These are phyloP conservation scores for Solanum hybrid DNA, from an alignment of 305 asterid genomes.

Conservation along the genomic window DNA sequence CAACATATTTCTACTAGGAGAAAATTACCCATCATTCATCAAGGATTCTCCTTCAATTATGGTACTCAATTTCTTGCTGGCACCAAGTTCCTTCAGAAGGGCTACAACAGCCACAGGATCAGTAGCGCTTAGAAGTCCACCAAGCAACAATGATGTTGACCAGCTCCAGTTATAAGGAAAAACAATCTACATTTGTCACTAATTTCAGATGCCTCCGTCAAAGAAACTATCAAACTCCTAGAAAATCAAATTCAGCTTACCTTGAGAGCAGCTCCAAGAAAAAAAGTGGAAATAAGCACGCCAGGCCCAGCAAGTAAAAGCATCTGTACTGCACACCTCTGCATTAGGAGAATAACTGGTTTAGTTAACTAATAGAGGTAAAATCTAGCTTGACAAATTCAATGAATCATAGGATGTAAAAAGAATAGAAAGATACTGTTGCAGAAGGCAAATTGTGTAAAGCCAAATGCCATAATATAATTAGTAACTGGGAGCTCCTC, in stretches of 20 bases:
- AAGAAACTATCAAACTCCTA: not conserved
- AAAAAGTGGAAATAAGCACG: slow-evolving; percentile 84
- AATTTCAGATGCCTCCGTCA: slow-evolving; percentile 18
- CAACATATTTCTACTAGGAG: not conserved
- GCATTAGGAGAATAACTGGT: slow-evolving; percentile 13
- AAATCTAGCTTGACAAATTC: not conserved
- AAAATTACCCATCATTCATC: slow-evolving; percentile 93
- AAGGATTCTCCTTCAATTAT: slow-evolving; percentile 97
- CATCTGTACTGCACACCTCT: slow-evolving; percentile 89
- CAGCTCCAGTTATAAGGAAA: slow-evolving; percentile 97
- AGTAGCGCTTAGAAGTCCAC: slow-evolving; percentile 97
- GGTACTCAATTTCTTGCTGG: slow-evolving; percentile 91
- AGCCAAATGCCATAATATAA: not conserved
- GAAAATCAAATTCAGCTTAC: slow-evolving; percentile 35
- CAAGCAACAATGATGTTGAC: slow-evolving; percentile 85
- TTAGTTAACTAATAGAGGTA: not conserved
- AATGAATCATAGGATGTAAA: not conserved
- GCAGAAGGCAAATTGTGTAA: not conserved
- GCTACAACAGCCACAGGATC: slow-evolving; percentile 99
- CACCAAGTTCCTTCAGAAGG: slow-evolving; percentile 89
- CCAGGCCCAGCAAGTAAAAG: slow-evolving; percentile 95
- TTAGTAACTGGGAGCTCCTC: not conserved
- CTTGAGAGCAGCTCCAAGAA: slow-evolving; percentile 79
- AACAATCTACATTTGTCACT: slow-evolving; percentile 43
- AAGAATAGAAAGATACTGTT: not conserved